Evolutionary conservation across 257 asterid genomes (phyloP).

Genomic region (Salvia hispanica): DNA sequence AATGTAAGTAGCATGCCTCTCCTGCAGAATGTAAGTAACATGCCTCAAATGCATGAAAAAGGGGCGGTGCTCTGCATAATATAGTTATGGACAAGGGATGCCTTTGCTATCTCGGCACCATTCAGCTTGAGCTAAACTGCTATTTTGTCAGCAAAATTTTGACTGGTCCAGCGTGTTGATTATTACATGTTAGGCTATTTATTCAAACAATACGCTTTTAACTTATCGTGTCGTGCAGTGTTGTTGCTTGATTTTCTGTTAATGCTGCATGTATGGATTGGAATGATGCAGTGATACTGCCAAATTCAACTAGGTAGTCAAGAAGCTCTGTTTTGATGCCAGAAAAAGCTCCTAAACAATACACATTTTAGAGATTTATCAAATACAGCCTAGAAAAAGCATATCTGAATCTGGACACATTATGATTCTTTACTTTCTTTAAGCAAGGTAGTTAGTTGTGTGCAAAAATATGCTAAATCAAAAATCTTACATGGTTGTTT

Average conservation of each 20-base stretch:
- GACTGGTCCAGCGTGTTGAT: not conserved
- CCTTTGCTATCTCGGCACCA: constrained; percentile 8
- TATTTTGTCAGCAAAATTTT: constrained; percentile 11
- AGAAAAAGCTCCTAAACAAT: no score
- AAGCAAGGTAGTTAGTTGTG: not conserved
- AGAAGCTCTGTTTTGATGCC: not conserved
- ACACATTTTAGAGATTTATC: no score
- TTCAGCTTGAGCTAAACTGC: not conserved
- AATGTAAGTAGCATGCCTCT: no score
- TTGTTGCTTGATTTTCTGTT: not conserved
- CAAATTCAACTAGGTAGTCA: not conserved
- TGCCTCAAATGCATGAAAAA: constrained; percentile 14
- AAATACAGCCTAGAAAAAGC: no score
- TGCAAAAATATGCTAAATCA: no score
- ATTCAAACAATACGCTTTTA: not conserved
- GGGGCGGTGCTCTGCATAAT: not conserved
- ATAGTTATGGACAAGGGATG: constrained; percentile 6
- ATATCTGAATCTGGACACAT: no score
- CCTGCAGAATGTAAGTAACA: constrained; percentile 11
- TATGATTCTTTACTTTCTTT: not conserved
- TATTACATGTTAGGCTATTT: not conserved
- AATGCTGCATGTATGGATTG: not conserved
- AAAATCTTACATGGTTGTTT: no score
- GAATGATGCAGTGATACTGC: not conserved
- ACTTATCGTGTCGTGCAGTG: not conserved